Evolutionary conservation across 176 grass and related monocot species (phyloP), one percentile per base, ranked within the genome.

Genomic region (Aegilops sharonensis): DNA sequence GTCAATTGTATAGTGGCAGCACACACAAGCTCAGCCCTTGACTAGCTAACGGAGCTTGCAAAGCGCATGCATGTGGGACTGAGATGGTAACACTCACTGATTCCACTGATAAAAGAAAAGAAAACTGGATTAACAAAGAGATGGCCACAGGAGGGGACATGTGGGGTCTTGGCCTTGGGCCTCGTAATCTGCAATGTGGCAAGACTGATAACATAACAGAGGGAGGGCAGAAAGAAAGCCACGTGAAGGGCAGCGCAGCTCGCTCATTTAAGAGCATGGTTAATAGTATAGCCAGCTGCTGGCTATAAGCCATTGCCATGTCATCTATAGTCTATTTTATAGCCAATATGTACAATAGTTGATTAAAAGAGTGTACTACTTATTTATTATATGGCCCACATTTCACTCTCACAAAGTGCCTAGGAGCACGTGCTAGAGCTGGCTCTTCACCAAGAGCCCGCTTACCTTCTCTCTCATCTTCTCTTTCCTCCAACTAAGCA

Each of bases 171-270:
- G 6, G 8, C 78, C 70, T 85, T 45, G 82, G 86, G 86, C 13
- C 39, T 82, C 77, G 86, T 13, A 88, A 81, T 42, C 77, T 77
- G 78, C 39, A 25, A 52, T 72, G 72, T 12, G 18, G 24, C 7
- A 64, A 35, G 21, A 13, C 43, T 74, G 42, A 30, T 75, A 76
- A 76, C 45, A 18, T 18, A 18, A 54, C 50, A 54, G 15, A 76
- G n/a, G 47, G 6, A 56, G 67, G 52, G 84, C 68, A 78, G 78
- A 85, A 85, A 78, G 82, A 83, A 40, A 14, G 64, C 78, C 90
- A 88, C 86, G 90, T 91, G 90, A 85, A 64, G 60, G 89, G 47
- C 83, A 56, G 60, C 2, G 5, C 78, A 78, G 83, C 62, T 81
- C 11, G 5, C 62, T 77, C 69, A 87, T 63, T 61, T 6, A n/a